Evolutionary conservation across 345 rosid genomes (phyloP), one percentile per base, ranked within the genome.

Genomic region (Trapa bicornis): DNA sequence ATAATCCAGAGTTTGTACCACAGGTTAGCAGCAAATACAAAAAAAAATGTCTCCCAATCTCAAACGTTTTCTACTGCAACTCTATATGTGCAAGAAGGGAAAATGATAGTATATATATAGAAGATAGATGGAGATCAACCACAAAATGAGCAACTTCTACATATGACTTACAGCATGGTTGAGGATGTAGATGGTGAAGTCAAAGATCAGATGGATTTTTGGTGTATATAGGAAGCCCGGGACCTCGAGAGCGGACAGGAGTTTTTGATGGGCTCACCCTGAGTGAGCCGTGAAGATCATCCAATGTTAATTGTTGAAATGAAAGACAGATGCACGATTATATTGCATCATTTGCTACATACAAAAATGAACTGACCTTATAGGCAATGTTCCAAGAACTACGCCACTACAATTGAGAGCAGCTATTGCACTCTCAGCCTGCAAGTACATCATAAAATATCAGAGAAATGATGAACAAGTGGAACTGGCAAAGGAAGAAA

Each of bases 191-290:
- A 22, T 22, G 29, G 29, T 22, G 29, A 7, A 58, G 63, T 58
- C 63, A 58, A 38, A 58, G 63, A 58, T 32, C 63, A 58, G 63
- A 58, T 8, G 3, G 69, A 72, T 45, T 29, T 47, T 80, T 76
- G 88, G 64, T 87, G 87, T 76, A 81, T 22, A 22, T 77, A 45
- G 91, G 87, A 77, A 77, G 79, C 43, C 98, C 90, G 45, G 96
- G 88, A 78, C 84, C 74, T 5, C 96, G 96, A 0, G 96, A 96
- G 71, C 98, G 87, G 70, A 92, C 98, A 41, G 98, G 96, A 7
- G 98, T 92, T 84, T 92, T 92, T n/a, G 98, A 92, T 61, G 98
- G 98, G 78, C 98, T 92, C 62, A 92, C 91, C 90, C 98, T 92
- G 83, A 57, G 50, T 68, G 68, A 42, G 64, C 47, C 66, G 56